Percentiles rank a stretch among this genome's conserved stretches.
These are phyloP conservation scores for Zoysia japonica DNA, from an alignment of 176 grass and related monocot species.

Conservation along the genomic window DNA sequence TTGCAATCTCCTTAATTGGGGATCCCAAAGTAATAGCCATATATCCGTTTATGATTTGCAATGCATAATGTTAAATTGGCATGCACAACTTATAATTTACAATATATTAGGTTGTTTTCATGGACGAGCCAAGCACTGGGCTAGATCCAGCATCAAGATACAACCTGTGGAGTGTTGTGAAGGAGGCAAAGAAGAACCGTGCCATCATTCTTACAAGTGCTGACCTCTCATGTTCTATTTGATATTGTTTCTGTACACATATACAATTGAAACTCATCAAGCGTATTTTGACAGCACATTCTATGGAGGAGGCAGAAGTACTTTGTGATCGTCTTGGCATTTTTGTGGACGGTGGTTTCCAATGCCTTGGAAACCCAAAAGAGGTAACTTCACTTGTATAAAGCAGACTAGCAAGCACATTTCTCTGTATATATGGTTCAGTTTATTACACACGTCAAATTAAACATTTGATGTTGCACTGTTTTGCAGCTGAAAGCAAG, in stretches of 20 bases:
- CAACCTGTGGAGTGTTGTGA: slow-evolving; percentile 74
- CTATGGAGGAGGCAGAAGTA: slow-evolving; percentile 78
- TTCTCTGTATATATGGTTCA: not conserved
- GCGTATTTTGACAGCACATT: slow-evolving; percentile 55
- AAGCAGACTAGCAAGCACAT: not conserved
- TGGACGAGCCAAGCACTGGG: slow-evolving; percentile 93
- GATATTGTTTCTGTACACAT: not conserved
- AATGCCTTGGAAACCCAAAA: slow-evolving; percentile 72
- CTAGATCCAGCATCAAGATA: slow-evolving; percentile 90
- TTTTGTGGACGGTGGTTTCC: slow-evolving; percentile 67
- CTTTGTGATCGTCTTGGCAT: slow-evolving; percentile 69
- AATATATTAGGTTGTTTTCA: slow-evolving; percentile 72
- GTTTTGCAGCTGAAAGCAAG: slow-evolving; percentile 56
- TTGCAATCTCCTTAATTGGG: slow-evolving; percentile 76
- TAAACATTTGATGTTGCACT: not conserved
- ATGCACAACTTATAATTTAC: not conserved
- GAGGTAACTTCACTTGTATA: slow-evolving; percentile 43
- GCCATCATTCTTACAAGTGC: slow-evolving; percentile 94
- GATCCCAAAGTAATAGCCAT: slow-evolving; percentile 59
- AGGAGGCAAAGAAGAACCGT: slow-evolving; percentile 70
- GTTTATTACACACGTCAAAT: not conserved
- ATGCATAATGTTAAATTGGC: slow-evolving; percentile 9
- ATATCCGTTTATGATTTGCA: not conserved
- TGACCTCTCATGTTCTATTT: slow-evolving; percentile 21
- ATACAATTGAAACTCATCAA: not conserved